Base-by-base conservation (phyloP, 73 alveolate species). In the Tetrahymena malaccensis region DNA sequence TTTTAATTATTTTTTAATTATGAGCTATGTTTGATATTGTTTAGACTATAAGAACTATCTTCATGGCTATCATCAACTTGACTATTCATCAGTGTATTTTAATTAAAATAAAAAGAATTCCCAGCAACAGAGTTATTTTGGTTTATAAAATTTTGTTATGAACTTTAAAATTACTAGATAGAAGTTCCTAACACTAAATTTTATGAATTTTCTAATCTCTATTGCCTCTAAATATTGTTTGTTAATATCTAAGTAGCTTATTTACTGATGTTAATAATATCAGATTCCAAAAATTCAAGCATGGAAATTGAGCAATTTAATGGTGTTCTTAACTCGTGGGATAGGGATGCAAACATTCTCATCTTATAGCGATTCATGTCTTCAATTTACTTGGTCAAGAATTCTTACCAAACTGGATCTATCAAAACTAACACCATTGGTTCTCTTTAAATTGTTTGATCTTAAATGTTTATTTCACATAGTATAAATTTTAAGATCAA, bases 311-410 rank as follows among this genome's bases (percentile, higher is more conserved):
- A 70, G 37, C 89, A 70, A n/a, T 70, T 70, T 44, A 95, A 93
- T 33, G 97, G 97, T 35, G 97, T 95, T 44, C 94, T 95, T 44
- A 95, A 85, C 89, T 95, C 97, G 89, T 95, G 97, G 15, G 97
- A 70, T 3, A 70, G 37, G 11, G 89, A 70, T 27, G 89, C 89
- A 70, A 70, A 70, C 89, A 70, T 70, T n/a, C 89, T 70, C 89
- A 70, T 70, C 89, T 70, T 70, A n/a, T 70, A 70, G 22, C 37
- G 34, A 70, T 70, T 70, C 89, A 70, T 70, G 37, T 70, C 89
- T 31, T 70, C 89, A 4, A 70, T 70, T n/a, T 70, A 17, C 31
- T 70, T 70, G 25, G 34, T 70, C 37, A 70, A 70, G 37, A 70
- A 70, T 31, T 70, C 89, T n/a, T 70, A 70, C 89, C 89, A 70